phyloP scores from a whole-genome alignment of 148 eudicot species.

The Cornus florida region DNA sequence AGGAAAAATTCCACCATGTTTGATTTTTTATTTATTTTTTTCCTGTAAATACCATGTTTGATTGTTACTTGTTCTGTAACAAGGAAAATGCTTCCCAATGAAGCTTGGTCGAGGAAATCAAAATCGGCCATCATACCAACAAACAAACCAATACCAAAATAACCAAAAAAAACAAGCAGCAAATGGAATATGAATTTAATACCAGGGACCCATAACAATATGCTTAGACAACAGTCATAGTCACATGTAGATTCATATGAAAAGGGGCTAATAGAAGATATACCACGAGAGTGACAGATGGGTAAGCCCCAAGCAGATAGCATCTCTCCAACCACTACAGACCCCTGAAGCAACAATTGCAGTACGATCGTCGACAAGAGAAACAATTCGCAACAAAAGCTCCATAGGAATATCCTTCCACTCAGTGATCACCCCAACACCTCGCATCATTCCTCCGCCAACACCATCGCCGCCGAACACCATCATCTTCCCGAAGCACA shows the following conservation, averaged over 20 bases:
- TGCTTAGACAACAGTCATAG: background rate
- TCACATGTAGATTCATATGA: background rate
- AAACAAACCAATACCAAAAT: background rate
- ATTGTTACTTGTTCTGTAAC: too few relatives aligned
- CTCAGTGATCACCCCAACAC: conserved; percentile 38
- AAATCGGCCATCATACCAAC: background rate
- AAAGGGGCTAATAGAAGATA: conserved; percentile 22
- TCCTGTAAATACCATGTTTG: too few relatives aligned
- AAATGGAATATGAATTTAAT: background rate
- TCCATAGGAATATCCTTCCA: conserved; percentile 97
- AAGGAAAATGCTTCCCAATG: too few relatives aligned
- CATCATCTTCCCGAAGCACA: conserved; percentile 67
- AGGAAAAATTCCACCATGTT: too few relatives aligned
- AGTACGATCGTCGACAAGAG: conserved; percentile 76
- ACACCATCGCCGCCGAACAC: conserved; percentile 37
- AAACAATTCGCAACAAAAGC: conserved; percentile 70
- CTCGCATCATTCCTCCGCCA: conserved; percentile 28
- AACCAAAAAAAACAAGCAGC: background rate
- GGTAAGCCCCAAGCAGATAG: conserved; percentile 68
- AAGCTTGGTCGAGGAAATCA: background rate
- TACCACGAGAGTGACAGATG: conserved; percentile 90
- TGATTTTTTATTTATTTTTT: too few relatives aligned
- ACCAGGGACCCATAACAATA: background rate
- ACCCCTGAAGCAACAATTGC: conserved; percentile 78
- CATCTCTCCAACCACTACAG: conserved; percentile 91